phyloP scores from a whole-genome alignment of 2,329 filamentous ascomycete species.

The Coniosporium tulheliwenetii region DNA sequence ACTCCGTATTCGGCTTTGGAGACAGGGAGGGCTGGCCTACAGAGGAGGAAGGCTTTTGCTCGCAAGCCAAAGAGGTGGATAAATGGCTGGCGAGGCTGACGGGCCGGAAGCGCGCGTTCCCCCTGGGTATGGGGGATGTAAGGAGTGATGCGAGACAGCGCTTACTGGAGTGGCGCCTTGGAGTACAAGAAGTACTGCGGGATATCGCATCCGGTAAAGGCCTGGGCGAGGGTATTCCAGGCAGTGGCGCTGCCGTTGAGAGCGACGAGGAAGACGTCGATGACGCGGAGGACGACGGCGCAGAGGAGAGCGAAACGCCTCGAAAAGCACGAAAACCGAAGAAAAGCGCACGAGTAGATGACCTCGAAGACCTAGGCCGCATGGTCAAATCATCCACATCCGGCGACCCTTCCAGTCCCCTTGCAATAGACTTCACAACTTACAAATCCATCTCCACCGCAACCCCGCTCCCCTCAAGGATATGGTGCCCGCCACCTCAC shows the following conservation, averaged over 20 bases:
- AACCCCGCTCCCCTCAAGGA: conserved; percentile 47
- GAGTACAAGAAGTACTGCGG: conserved; percentile 55
- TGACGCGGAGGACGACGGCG: conserved; percentile 36
- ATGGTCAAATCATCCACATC: conserved; percentile 38
- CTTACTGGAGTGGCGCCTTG: conserved; percentile 62
- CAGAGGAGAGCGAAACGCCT: conserved; percentile 10
- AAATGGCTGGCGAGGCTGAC: conserved; percentile 97
- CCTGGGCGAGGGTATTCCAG: conserved; percentile 52
- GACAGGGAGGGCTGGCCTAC: conserved; percentile 86
- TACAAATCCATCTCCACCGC: conserved; percentile 31
- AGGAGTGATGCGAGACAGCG: conserved; percentile 55
- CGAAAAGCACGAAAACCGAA: conserved; percentile 25
- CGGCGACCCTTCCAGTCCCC: conserved; percentile 24
- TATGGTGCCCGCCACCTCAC: conserved; percentile 86
- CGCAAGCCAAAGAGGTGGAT: conserved; percentile 79
- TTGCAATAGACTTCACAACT: conserved; percentile 80
- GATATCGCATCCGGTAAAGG: conserved; percentile 38
- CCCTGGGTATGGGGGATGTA: conserved; percentile 74
- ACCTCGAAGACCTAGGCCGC: conserved; percentile 70
- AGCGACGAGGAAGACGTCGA: conserved; percentile 62
- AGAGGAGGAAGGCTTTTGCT: conserved; percentile 81
- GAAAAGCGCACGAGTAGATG: conserved; percentile 39
- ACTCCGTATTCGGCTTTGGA: conserved; percentile 87
- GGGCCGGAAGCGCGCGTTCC: conserved; percentile 70
- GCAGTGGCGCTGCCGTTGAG: conserved; percentile 71